These are phyloP conservation scores for Incumbomyces delicatus DNA, from an alignment of 2,329 filamentous ascomycete species.

Conservation along the genomic window DNA sequence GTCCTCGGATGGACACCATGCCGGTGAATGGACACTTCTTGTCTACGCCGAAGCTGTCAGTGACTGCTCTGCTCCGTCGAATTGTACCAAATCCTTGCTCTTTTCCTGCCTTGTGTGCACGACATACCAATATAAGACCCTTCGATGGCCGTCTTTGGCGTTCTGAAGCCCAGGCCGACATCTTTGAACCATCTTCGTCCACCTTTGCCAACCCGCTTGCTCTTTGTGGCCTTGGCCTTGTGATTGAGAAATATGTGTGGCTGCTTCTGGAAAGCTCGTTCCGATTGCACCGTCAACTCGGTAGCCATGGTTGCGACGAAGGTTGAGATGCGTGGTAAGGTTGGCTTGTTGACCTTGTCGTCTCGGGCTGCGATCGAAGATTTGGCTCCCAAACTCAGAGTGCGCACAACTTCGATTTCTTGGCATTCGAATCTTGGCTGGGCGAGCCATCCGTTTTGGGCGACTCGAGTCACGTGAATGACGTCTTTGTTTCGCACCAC, in stretches of 20 bases:
- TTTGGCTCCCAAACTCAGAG: neutral
- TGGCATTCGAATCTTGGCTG: slow-evolving; percentile 1
- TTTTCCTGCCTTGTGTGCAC: neutral
- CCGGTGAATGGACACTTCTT: slow-evolving; percentile 99
- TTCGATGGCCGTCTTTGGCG: slow-evolving; percentile 97
- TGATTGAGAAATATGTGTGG: slow-evolving; percentile 99
- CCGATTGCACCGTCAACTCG: slow-evolving; percentile 98
- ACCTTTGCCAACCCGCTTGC: slow-evolving; percentile 74
- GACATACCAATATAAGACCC: slow-evolving; percentile 94
- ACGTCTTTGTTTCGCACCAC: neutral
- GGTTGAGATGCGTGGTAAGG: slow-evolving; percentile 12
- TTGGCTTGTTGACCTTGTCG: slow-evolving; percentile 4
- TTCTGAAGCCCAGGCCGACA: slow-evolving; percentile 97
- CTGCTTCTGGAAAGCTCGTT: slow-evolving; percentile 99
- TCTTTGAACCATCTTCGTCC: slow-evolving; percentile 99
- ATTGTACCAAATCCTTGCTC: neutral
- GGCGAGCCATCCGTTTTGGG: neutral
- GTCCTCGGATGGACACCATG: slow-evolving; percentile 97
- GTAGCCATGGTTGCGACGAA: slow-evolving; percentile 71
- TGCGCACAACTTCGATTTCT: neutral
- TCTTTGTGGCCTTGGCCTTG: slow-evolving; percentile 80
- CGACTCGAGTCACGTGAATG: neutral
- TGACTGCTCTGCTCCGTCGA: neutral
- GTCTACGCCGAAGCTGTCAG: slow-evolving; percentile 49
- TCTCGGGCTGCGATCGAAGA: slow-evolving; percentile 2